A percentile compares a stretch with the other conserved stretches of the same genome.
These are phyloP conservation scores for Fusarium transvaalense DNA, from an alignment of 2,329 filamentous ascomycete species.

Conservation along the genomic window DNA sequence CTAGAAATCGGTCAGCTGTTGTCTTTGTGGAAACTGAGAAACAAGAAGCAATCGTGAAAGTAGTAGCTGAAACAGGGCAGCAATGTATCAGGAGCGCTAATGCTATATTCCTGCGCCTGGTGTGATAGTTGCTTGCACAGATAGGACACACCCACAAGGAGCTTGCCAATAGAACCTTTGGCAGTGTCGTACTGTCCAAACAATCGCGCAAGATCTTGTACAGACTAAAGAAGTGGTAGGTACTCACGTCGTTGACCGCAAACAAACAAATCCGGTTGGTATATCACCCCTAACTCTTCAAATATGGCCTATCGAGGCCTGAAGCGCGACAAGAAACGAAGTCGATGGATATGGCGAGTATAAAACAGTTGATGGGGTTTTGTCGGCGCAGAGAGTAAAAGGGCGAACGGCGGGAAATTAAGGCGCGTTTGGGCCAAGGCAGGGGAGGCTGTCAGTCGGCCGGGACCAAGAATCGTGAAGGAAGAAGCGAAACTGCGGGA, in stretches of 20 bases:
- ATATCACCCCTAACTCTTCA: conserved; percentile 47
- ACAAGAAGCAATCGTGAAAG: conserved; percentile 18
- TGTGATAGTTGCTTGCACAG: neutral
- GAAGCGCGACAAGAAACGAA: conserved; percentile 31
- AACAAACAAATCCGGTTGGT: conserved; percentile 41
- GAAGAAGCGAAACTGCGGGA: conserved; percentile 33
- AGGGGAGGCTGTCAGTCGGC: conserved; percentile 34
- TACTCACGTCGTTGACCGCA: conserved; percentile 47
- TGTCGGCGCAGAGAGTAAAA: conserved; percentile 30
- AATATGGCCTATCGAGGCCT: conserved; percentile 47
- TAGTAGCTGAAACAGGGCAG: neutral
- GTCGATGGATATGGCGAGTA: conserved; percentile 27
- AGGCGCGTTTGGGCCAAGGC: conserved; percentile 37
- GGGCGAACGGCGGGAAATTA: conserved; percentile 42
- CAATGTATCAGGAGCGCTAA: conserved; percentile 3
- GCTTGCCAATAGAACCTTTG: neutral
- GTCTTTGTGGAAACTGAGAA: conserved; percentile 8
- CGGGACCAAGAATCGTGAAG: conserved; percentile 29
- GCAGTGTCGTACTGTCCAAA: conserved; percentile 7
- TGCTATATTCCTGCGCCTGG: neutral
- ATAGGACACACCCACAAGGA: neutral
- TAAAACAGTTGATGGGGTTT: conserved; percentile 31
- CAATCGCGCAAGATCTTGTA: conserved; percentile 19
- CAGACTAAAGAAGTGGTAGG: conserved; percentile 29
- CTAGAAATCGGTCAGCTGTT: conserved; percentile 42